These are phyloP conservation scores for Annona cherimola DNA, from an alignment of 164 flowering plant species.

Conservation along the genomic window DNA sequence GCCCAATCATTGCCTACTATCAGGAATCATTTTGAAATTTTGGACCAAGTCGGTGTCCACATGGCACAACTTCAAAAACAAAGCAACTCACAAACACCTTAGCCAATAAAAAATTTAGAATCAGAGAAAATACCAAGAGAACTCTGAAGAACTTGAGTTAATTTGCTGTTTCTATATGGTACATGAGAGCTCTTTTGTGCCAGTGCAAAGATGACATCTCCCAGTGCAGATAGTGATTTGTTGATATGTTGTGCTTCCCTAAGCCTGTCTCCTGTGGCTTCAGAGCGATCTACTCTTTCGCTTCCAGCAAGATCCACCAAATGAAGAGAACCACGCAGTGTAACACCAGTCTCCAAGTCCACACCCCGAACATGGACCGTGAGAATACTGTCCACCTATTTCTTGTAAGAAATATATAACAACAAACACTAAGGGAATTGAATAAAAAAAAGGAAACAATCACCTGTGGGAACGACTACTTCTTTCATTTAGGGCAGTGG, in stretches of 20 bases:
- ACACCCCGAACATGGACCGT: conserved; percentile 81
- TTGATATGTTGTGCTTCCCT: conserved; percentile 95
- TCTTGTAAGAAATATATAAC: conserved; percentile 6
- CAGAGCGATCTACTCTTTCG: conserved; percentile 93
- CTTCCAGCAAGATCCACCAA: conserved; percentile 98
- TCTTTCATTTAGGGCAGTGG: conserved; percentile 93
- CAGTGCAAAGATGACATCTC: conserved; percentile 90
- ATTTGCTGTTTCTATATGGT: conserved; percentile 95
- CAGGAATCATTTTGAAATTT: not conserved
- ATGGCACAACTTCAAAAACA: not conserved
- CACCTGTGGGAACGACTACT: conserved; percentile 98
- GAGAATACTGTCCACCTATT: conserved; percentile 55
- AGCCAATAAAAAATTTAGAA: not conserved
- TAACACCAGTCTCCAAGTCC: conserved; percentile 61
- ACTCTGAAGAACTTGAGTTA: conserved; percentile 92
- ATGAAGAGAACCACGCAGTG: conserved; percentile 83
- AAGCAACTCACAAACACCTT: not conserved
- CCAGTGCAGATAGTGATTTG: conserved; percentile 92
- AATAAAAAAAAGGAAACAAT: not conserved
- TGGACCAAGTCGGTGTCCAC: not conserved
- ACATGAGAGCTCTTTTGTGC: conserved; percentile 84
- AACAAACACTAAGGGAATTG: not conserved
- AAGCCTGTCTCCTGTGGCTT: conserved; percentile 89
- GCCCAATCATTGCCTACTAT: not conserved
- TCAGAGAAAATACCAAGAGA: conserved; percentile 62